Evolutionary conservation across 192 early-diverging fungal genomes (phyloP).

Genomic region (Diversispora epigaea): DNA sequence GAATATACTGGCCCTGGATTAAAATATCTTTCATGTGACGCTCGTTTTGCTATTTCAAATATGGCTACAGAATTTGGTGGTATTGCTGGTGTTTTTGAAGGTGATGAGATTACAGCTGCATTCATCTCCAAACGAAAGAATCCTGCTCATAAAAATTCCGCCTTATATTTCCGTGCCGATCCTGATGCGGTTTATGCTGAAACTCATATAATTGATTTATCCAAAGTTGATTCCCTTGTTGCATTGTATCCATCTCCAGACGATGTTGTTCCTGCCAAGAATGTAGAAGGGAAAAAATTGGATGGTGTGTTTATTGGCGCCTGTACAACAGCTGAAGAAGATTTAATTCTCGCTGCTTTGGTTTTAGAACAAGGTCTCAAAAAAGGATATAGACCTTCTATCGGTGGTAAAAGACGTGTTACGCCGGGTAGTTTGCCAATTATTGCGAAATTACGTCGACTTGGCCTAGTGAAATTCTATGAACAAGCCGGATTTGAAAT

Average conservation of each 20-base stretch:
- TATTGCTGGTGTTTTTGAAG: constrained; percentile 81
- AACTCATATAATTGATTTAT: constrained; percentile 71
- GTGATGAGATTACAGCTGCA: constrained; percentile 71
- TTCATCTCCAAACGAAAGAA: constrained; percentile 74
- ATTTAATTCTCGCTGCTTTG: constrained; percentile 73
- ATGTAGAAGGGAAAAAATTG: constrained; percentile 61
- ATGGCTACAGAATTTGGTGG: constrained; percentile 87
- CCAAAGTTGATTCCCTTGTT: constrained; percentile 66
- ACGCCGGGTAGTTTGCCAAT: constrained; percentile 79
- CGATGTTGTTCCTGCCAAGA: constrained; percentile 66
- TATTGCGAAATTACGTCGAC: constrained; percentile 70
- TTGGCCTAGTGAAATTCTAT: constrained; percentile 74
- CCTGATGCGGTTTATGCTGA: constrained; percentile 76
- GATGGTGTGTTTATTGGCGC: constrained; percentile 83
- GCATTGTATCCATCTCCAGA: constrained; percentile 76
- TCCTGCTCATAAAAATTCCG: constrained; percentile 64
- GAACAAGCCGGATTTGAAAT: constrained; percentile 72
- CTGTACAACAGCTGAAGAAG: constrained; percentile 82
- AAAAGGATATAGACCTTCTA: constrained; percentile 61
- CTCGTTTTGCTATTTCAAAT: constrained; percentile 77
- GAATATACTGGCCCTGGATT: constrained; percentile 76
- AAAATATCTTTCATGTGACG: constrained; percentile 80
- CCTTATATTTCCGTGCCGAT: constrained; percentile 74
- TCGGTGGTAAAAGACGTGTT: constrained; percentile 66
- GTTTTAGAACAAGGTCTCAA: constrained; percentile 74